Conservation (phyloP, 306 rosid genomes). For the Leucaena leucocephala region DNA sequence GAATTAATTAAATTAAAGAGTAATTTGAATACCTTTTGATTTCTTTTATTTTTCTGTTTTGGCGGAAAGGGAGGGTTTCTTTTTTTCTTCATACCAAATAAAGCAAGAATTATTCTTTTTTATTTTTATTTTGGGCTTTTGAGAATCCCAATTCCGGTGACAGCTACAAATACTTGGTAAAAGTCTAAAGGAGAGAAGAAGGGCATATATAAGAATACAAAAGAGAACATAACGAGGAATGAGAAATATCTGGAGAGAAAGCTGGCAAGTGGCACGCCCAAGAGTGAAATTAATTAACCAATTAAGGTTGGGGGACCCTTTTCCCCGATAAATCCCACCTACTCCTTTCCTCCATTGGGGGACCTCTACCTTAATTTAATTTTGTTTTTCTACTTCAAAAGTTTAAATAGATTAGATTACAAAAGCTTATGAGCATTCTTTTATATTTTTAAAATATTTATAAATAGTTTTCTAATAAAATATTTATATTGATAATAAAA, state of each 20-base stretch:
- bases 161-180: not conserved
- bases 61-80: not conserved
- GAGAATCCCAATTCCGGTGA: not conserved
- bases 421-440: no score
- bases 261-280: constrained; percentile 17
- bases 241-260: not conserved
- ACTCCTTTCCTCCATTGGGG: not conserved
- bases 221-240: not conserved
- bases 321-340: not conserved
- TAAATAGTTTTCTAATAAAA: no score
- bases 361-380: not conserved
- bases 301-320: no score
- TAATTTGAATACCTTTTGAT: no score
- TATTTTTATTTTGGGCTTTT: not conserved
- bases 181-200: not conserved
- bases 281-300: not conserved
- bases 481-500: no score
- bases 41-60: not conserved
- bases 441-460: no score
- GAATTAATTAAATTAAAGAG: no score
- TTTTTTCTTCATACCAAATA: not conserved
- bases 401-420: no score
- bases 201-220: not conserved
- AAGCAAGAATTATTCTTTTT: not conserved
- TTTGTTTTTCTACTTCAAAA: no score